Evolutionary conservation across 257 asterid genomes (phyloP).

Genomic region (Fraxinus cuspidata): DNA sequence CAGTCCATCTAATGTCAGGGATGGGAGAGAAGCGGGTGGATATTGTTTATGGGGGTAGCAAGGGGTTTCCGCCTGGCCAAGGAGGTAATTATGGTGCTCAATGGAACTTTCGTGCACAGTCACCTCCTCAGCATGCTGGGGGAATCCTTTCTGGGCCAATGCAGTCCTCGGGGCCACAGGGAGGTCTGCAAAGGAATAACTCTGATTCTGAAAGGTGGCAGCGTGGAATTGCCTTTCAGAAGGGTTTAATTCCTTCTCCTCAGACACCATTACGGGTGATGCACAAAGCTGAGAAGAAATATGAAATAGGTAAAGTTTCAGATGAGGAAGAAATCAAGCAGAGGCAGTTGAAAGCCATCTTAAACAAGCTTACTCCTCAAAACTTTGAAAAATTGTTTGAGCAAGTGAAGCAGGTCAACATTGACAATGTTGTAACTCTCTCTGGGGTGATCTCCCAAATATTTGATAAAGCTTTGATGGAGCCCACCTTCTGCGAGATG

Average conservation of each 20-base stretch:
- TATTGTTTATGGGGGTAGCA: constrained; percentile 40
- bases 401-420: constrained; percentile 80
- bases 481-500: constrained; percentile 98
- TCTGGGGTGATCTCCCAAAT: constrained; percentile 89
- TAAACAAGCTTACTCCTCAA: constrained; percentile 98
- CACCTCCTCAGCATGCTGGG: constrained; percentile 50
- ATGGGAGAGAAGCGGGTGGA: constrained; percentile 59
- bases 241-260: constrained; percentile 80
- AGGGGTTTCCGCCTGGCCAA: constrained; percentile 57
- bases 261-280: constrained; percentile 62
- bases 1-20: constrained; percentile 54
- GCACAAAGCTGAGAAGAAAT: constrained; percentile 89
- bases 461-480: constrained; percentile 92
- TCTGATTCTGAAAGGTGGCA: constrained; percentile 91
- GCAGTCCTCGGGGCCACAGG: constrained; percentile 67
- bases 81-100: constrained; percentile 64
- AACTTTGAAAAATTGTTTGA: constrained; percentile 85
- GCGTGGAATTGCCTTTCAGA: constrained; percentile 69
- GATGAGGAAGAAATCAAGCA: constrained; percentile 92
- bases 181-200: constrained; percentile 64
- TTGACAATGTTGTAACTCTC: constrained; percentile 70
- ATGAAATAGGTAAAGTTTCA: constrained; percentile 77
- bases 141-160: constrained; percentile 69
- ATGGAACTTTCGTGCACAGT: constrained; percentile 60
- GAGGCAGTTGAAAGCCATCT: constrained; percentile 76